Evolutionary conservation across 2,329 filamentous ascomycete genomes (phyloP).

Genomic region (Volutella citrinella): DNA sequence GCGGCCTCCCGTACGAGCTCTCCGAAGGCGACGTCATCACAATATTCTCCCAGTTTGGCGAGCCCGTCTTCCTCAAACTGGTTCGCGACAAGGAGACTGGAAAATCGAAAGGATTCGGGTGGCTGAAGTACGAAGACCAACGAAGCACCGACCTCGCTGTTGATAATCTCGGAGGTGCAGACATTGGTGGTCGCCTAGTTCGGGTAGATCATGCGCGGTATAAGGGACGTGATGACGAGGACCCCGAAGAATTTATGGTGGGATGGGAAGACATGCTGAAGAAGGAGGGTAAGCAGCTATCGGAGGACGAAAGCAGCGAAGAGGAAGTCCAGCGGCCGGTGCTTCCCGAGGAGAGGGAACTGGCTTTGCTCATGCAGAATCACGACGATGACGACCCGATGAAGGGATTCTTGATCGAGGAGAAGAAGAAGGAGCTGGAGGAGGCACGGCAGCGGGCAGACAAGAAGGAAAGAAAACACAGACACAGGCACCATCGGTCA

Average conservation of each 20-base stretch:
- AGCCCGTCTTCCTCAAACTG: slow-evolving; percentile 90
- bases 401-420: slow-evolving; percentile 85
- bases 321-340: slow-evolving; percentile 55
- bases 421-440: slow-evolving; percentile 87
- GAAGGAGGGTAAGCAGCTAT: slow-evolving; percentile 44
- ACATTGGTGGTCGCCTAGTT: slow-evolving; percentile 74
- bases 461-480: slow-evolving; percentile 46
- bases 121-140: slow-evolving; percentile 98
- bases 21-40: slow-evolving; percentile 94
- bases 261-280: slow-evolving; percentile 59
- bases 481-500: slow-evolving; percentile 45
- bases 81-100: slow-evolving; percentile 94
- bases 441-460: slow-evolving; percentile 57
- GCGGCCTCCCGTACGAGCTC: slow-evolving; percentile 86
- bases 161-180: slow-evolving; percentile 88
- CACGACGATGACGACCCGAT: slow-evolving; percentile 97
- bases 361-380: slow-evolving; percentile 70
- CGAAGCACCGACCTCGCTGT: slow-evolving; percentile 93
- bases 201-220: slow-evolving; percentile 93
- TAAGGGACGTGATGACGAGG: slow-evolving; percentile 79
- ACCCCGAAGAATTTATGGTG: slow-evolving; percentile 56
- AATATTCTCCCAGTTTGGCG: slow-evolving; percentile 95
- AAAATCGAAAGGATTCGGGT: slow-evolving; percentile 91
- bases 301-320: slow-evolving; percentile 44
- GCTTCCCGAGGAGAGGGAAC: slow-evolving; percentile 78